Conservation (phyloP, 1,284 basidiomycete genomes). For the Ustilago shanxiensis region DNA sequence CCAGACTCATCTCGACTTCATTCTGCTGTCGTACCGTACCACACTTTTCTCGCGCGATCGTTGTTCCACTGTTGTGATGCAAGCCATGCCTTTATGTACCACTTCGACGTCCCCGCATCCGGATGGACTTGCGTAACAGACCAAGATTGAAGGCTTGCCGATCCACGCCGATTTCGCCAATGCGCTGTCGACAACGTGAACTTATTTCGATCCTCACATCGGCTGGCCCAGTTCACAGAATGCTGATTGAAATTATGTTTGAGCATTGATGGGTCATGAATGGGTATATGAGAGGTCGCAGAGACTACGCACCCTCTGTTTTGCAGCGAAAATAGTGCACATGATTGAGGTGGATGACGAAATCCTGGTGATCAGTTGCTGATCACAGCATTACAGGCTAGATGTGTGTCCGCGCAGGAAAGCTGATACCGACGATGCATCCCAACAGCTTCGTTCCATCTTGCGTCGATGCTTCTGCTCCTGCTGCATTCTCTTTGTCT, state of each 20-base stretch:
- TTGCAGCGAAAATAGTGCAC: not conserved
- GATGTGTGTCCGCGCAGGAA: constrained; percentile 36
- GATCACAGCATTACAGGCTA: constrained; percentile 1
- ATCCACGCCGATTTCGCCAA: not conserved
- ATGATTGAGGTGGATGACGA: not conserved
- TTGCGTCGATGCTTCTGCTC: constrained; percentile 27
- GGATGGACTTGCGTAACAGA: not conserved
- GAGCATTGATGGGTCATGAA: no score
- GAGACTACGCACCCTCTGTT: not conserved
- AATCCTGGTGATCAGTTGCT: not conserved
- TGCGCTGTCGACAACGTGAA: no score
- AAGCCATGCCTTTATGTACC: not conserved
- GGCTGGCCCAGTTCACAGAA: no score
- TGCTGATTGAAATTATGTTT: no score
- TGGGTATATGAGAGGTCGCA: no score
- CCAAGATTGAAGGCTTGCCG: not conserved
- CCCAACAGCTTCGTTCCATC: constrained; percentile 38
- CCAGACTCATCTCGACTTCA: not conserved
- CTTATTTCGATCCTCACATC: no score
- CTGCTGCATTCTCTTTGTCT: constrained; percentile 12
- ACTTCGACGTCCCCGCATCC: not conserved
- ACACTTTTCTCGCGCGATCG: not conserved
- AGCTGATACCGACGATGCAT: constrained; percentile 33
- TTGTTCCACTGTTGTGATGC: not conserved
- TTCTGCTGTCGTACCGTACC: not conserved